phyloP scores from a whole-genome alignment of 2,329 filamentous ascomycete genomes.

The Emergomyces orientalis region DNA sequence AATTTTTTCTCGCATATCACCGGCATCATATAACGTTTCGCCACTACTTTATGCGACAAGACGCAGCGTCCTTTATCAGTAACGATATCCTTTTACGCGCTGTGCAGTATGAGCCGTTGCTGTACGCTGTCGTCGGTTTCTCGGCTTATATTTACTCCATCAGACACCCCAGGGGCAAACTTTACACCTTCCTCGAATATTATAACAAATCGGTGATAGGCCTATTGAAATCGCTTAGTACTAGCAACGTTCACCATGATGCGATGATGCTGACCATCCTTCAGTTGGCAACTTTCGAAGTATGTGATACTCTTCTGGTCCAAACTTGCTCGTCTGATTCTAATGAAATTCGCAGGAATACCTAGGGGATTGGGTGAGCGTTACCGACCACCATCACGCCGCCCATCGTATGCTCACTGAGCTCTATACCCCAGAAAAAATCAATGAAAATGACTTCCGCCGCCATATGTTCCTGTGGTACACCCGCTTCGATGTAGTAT shows the following conservation, averaged over 20 bases:
- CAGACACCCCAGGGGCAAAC: conserved; percentile 57
- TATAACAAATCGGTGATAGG: conserved; percentile 81
- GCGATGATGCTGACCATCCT: conserved; percentile 77
- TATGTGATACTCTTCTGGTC: conserved; percentile 34
- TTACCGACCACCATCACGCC: conserved; percentile 85
- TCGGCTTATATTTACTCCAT: conserved; percentile 78
- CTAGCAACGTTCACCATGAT: conserved; percentile 59
- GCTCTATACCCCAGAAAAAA: conserved; percentile 66
- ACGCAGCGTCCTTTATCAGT: conserved; percentile 64
- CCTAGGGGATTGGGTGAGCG: conserved; percentile 87
- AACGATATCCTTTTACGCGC: conserved; percentile 63
- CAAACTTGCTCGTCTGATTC: conserved; percentile 1
- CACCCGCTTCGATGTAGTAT: conserved; percentile 74
- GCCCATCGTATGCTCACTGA: conserved; percentile 71
- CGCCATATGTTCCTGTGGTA: conserved; percentile 82
- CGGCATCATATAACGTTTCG: conserved; percentile 66
- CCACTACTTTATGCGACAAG: conserved; percentile 70
- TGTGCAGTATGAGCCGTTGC: conserved; percentile 65
- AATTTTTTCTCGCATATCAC: conserved; percentile 71
- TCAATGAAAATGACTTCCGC: conserved; percentile 60
- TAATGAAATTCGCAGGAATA: conserved; percentile 56
- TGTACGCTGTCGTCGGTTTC: conserved; percentile 82
- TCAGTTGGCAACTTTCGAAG: conserved; percentile 88
- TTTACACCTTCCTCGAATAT: conserved; percentile 75
- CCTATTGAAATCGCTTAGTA: conserved; percentile 61